These are phyloP conservation scores for Meredithiella fracta DNA, from an alignment of 2,329 filamentous ascomycete species.

Conservation along the genomic window DNA sequence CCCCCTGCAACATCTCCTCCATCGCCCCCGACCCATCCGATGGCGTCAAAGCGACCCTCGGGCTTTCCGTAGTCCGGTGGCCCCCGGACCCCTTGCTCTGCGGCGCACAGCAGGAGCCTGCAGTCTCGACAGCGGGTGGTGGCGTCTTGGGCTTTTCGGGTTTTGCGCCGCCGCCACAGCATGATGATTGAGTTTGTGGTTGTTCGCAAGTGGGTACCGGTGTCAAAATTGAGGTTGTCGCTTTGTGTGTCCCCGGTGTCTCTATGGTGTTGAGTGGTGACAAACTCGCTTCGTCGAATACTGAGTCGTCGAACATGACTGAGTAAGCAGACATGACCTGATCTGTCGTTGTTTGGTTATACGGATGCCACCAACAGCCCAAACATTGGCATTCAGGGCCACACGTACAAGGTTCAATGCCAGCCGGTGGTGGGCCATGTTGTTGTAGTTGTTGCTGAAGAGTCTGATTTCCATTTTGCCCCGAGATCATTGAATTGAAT, in stretches of 20 bases:
- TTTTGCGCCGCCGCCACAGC: not conserved
- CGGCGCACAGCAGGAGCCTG: not conserved
- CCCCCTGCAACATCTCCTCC: constrained; percentile 36
- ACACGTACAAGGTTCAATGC: constrained; percentile 38
- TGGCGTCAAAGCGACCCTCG: constrained; percentile 19
- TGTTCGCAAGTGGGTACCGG: not conserved
- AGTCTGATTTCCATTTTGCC: not conserved
- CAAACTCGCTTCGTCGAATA: constrained; percentile 6
- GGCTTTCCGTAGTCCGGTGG: not conserved
- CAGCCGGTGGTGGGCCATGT: constrained; percentile 19
- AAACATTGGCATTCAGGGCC: constrained; percentile 51
- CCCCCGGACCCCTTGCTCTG: not conserved
- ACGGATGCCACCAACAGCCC: constrained; percentile 51
- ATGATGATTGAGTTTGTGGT: not conserved
- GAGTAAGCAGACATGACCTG: constrained; percentile 34
- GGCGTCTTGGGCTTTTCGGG: not conserved
- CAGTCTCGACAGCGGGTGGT: not conserved
- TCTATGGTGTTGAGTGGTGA: not conserved
- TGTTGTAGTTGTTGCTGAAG: constrained; percentile 5
- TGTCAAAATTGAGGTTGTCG: not conserved
- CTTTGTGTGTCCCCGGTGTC: no score
- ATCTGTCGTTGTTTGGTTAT: constrained; percentile 44
- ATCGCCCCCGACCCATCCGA: constrained; percentile 24
- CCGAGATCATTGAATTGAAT: not conserved
- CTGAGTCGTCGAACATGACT: constrained; percentile 24